These are phyloP conservation scores for Flaveria bidentis DNA, from an alignment of 129 eudicot species.

Conservation along the genomic window DNA sequence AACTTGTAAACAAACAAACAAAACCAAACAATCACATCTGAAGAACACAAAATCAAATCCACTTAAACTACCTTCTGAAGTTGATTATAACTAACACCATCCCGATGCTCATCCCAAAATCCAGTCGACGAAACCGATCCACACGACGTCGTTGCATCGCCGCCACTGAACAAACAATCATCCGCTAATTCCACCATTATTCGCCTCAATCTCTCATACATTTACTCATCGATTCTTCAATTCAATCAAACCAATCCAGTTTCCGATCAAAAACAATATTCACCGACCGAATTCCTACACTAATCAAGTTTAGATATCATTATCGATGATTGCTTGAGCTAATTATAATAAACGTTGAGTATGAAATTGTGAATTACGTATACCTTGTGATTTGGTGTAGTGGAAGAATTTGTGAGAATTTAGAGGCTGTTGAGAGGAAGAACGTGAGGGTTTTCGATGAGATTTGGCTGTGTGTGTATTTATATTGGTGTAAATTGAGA, in stretches of 20 bases:
- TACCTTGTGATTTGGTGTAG: constrained; percentile 25
- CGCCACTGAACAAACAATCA: constrained; percentile 42
- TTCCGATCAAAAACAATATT: constrained; percentile 16
- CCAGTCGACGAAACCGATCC: constrained; percentile 57
- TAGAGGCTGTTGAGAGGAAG: constrained; percentile 45
- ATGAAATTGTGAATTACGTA: constrained; percentile 20
- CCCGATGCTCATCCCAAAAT: constrained; percentile 78
- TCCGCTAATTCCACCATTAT: constrained; percentile 76
- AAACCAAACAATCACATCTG: not conserved
- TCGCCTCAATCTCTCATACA: constrained; percentile 36
- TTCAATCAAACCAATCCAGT: constrained; percentile 20
- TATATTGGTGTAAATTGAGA: constrained; percentile 20
- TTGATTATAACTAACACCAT: constrained; percentile 70
- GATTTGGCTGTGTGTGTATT: constrained; percentile 44
- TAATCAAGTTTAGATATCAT: constrained; percentile 18
- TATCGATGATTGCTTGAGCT: constrained; percentile 26
- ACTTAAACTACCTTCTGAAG: constrained; percentile 73
- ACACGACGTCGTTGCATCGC: constrained; percentile 45
- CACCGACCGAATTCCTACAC: constrained; percentile 19
- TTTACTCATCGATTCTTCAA: constrained; percentile 21
- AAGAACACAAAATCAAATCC: constrained; percentile 1
- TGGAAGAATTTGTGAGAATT: constrained; percentile 35
- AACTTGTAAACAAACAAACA: constrained; percentile 1
- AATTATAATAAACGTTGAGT: constrained; percentile 3
- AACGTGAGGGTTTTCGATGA: constrained; percentile 47